Evolutionary conservation across 1,284 basidiomycete genomes (phyloP), one percentile per base, ranked within the genome.

Genomic region (Naganishia albida): DNA sequence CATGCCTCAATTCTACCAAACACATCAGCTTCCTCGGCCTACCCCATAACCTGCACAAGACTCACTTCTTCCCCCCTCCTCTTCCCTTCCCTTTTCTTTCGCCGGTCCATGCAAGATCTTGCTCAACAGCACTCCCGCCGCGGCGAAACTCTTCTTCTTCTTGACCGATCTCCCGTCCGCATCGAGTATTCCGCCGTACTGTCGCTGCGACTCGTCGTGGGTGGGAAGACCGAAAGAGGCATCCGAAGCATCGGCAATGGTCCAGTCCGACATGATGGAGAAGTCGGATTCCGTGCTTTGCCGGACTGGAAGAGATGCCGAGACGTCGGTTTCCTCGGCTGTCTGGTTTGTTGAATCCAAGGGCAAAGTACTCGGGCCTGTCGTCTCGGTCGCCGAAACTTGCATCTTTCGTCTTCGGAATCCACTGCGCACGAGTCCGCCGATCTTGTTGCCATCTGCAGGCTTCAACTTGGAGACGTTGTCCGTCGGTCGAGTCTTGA

Each of bases 71-170:
- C n/a, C 28, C 34, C 4, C 51, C 0, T 15, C n/a, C 51, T 53
- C 34, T 34, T 34, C 51, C 43, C 43, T 46, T 20, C 54, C 43
- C 20, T 13, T 25, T 46, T 66, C 44, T 18, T 54, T 42, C 10
- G 34, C 25, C 30, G 42, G 49, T 23, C 38, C 50, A 18, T 48
- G 60, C 53, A 30, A n/a, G 6, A 40, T 62, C 39, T 48, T 62
- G 25, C 34, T 39, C 62, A 65, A 42, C 51, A 65, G 28, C n/a
- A 50, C 39, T 7, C 50, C 53, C 1, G 40, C 64, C 34, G 50
- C 60, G 12, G 51, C 34, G 30, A 43, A 40, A 51, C 54, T 60
- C 54, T 56, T 51, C 59, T 53, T 62, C 52, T 46, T 46, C 49
- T 39, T 16, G 4, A 43, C 13, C 34, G 38, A 13, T 26, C 38